These are phyloP conservation scores for Trametes meyenii DNA, from an alignment of 768 basidiomycete genomes.

Conservation along the genomic window DNA sequence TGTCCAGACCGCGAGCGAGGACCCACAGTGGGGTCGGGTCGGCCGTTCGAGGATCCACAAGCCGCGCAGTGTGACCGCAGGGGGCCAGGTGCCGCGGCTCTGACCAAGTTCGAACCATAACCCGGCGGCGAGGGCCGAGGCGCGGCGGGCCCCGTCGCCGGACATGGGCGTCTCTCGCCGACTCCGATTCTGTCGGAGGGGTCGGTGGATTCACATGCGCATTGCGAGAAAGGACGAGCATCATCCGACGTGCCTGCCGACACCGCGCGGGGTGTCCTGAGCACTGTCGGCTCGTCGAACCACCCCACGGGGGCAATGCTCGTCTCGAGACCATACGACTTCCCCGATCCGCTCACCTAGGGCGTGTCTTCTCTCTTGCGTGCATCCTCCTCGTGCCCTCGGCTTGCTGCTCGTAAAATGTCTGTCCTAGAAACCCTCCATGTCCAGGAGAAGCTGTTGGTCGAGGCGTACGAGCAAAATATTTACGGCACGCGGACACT, in stretches of 20 bases:
- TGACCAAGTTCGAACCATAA: constrained; percentile 2
- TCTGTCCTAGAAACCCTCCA: constrained; percentile 18
- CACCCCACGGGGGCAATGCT: not conserved
- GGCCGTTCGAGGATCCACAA: constrained; percentile 10
- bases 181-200: constrained; percentile 4
- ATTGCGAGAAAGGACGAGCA: not conserved
- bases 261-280: too few relatives aligned
- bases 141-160: not conserved
- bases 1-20: not conserved
- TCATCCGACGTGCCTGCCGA: too few relatives aligned
- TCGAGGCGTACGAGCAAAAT: constrained; percentile 53
- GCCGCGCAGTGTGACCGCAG: constrained; percentile 2
- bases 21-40: not conserved
- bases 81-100: constrained; percentile 1
- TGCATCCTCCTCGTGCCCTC: not conserved
- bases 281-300: too few relatives aligned
- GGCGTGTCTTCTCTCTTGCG: not conserved
- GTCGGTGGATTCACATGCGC: constrained; percentile 4
- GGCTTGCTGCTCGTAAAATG: constrained; percentile 4
- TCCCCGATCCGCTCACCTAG: not conserved
- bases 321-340: not conserved
- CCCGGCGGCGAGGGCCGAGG: not conserved
- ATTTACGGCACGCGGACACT: constrained; percentile 48
- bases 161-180: not conserved
- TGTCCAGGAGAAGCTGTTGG: constrained; percentile 46